Base-by-base conservation (phyloP, 2,329 filamentous ascomycete genomes). In the Raffaelea albimanens region DNA sequence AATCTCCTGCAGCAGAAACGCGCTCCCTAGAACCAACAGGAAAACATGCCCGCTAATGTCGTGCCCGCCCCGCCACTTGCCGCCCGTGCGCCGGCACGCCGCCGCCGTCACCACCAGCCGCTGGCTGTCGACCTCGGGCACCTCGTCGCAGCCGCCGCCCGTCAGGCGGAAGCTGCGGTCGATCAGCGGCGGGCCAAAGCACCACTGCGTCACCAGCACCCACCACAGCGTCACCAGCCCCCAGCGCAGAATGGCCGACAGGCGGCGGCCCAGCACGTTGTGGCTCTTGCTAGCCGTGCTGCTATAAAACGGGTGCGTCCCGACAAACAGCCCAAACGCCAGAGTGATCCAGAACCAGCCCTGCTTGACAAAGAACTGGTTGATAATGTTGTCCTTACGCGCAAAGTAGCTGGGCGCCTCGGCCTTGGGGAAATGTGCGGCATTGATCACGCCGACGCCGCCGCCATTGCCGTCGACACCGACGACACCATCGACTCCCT, bases 1-100 rank as follows among this genome's bases (percentile, higher is more conserved):
- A 2, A 89, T 75, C 69, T 97, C 93, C 58, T 95, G 81, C 64
- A 85, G 74, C 45, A 97, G 68, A 59, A 95, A 86, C 43, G 80
- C 80, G 49, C 84, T 91, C 4, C 87, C 87, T 39, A 96, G 70
- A 7, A 94, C 88, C 43, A 98, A 74, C 68, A 98, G 68, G 60
- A 98, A 96, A 4, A 96, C 88, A 65, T 97, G 93, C 0, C 93
- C 93, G 52, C 85, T 93, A 57, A 98, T 91, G 65, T 98, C 93
- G 65, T 97, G 89, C 0, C 93, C 93, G n/a, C 93, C 93, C 49
- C 72, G 78, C 93, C 93, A 98, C 47, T 73, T 70, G 0, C 93
- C 91, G 7, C 91, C 91, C 0, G 81, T 79, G 3, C 82, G 73
- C 67, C 87, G 93, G 62, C 93, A 98, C 40, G 87, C 85, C 4